These are phyloP conservation scores for Ceratocystis papillata DNA, from an alignment of 2,329 filamentous ascomycete genomes.

Conservation along the genomic window DNA sequence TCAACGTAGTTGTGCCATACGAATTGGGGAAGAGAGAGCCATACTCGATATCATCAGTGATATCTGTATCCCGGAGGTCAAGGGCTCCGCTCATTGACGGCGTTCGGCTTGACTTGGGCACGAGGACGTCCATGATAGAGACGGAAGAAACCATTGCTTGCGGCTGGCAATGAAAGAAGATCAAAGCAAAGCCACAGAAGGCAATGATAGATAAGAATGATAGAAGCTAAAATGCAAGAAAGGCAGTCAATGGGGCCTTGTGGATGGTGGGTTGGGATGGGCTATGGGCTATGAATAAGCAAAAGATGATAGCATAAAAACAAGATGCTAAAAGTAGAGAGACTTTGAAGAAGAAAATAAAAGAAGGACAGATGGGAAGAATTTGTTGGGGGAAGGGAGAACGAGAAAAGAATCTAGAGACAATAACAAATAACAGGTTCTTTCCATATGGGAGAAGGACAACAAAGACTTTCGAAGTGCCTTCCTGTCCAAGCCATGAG, in stretches of 20 bases:
- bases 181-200: background rate
- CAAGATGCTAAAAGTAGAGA: background rate
- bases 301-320: background rate
- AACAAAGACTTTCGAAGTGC: slow-evolving; percentile 4
- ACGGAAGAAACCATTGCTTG: slow-evolving; percentile 7
- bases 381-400: background rate
- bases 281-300: slow-evolving; percentile 10
- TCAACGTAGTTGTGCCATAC: slow-evolving; percentile 20
- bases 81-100: slow-evolving; percentile 21
- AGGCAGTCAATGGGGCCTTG: slow-evolving; percentile 14
- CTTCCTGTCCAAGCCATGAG: background rate
- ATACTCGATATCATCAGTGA: slow-evolving; percentile 23
- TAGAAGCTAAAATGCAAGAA: slow-evolving; percentile 17
- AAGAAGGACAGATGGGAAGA: background rate
- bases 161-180: slow-evolving; percentile 2
- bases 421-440: slow-evolving; percentile 5
- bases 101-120: slow-evolving; percentile 17
- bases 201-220: background rate
- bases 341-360: background rate
- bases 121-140: slow-evolving; percentile 17
- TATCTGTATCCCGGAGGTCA: slow-evolving; percentile 23
- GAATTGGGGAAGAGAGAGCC: slow-evolving; percentile 22
- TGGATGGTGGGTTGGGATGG: background rate
- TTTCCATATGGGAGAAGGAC: background rate
- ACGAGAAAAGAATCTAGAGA: background rate